Evolutionary conservation across 75 land plant genomes (phyloP).

Genomic region (Cunninghamia lanceolata): DNA sequence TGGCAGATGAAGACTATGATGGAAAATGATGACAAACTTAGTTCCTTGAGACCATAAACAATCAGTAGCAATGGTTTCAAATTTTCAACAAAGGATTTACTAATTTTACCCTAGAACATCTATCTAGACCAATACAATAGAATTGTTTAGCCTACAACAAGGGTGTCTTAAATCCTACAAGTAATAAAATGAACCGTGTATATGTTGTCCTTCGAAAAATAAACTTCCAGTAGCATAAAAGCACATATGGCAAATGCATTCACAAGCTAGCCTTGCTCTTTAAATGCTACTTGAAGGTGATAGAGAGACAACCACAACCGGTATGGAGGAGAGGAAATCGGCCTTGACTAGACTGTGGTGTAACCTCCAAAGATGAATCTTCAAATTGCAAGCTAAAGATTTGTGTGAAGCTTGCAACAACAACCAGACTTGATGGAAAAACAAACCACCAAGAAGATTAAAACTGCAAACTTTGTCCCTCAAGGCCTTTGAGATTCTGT

Average conservation of each 20-base stretch:
- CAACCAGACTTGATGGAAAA: too few species aligned
- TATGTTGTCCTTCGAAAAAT: not conserved
- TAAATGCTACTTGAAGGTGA: slow-evolving; percentile 76
- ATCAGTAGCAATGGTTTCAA: not conserved
- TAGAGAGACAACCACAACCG: too few species aligned
- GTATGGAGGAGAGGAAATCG: too few species aligned
- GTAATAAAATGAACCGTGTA: not conserved
- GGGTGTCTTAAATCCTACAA: not conserved
- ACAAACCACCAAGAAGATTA: too few species aligned
- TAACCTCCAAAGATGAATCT: too few species aligned
- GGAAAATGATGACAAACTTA: not conserved
- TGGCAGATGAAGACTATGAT: too few species aligned
- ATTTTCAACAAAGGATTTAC: not conserved
- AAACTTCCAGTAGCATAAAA: not conserved
- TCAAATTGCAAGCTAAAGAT: too few species aligned
- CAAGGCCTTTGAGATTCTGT: too few species aligned
- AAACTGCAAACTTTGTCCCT: too few species aligned
- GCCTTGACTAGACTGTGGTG: too few species aligned
- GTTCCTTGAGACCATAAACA: not conserved
- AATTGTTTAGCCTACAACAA: not conserved
- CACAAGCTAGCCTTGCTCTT: slow-evolving; percentile 69
- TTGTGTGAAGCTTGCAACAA: too few species aligned
- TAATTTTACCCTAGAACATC: not conserved
- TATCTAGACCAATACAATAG: not conserved
- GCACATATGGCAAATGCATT: not conserved